Base-by-base conservation (phyloP, 345 rosid genomes). In the Eutrema heterophyllum region DNA sequence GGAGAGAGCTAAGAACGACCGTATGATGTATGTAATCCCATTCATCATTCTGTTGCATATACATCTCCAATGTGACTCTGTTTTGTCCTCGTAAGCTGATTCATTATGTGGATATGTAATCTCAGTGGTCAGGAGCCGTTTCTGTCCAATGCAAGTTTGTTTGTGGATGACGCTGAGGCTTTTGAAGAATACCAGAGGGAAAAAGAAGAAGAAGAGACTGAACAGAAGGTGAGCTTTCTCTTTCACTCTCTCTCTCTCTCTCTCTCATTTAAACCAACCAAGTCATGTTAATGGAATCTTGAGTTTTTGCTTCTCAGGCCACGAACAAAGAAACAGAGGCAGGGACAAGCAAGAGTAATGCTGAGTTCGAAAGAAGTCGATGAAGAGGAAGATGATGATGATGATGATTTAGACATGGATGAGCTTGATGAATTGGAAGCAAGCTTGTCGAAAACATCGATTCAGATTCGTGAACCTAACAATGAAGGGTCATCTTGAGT, bases 161-260 rank as follows among this genome's bases (percentile, higher is more conserved):
- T 95, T 77, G 97, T 95, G 81, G 99, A 92, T 82, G 99, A 92
- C 78, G 89, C 83, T 40, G 99, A 92, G 82, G 97, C 97, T 46
- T 89, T 81, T 70, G 99, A 95, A 71, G 78, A 81, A 68, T 95
- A 95, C 77, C 87, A 87, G 58, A 82, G 97, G 73, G 92, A 88
- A 40, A 91, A 88, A 79, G 89, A 79, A 78, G 82, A 85, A 10
- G 84, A 81, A 78, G 83, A 45, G 70, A 67, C 43, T 65, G 85
- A 80, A 61, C 81, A 85, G 29, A 86, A 73, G 82, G 94, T 85
- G 76, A 30, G 24, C 12, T 51, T 12, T 32, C 79, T 38, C 16
- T n/a, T n/a, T n/a, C n/a, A n/a, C n/a, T n/a, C n/a, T 64, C 36
- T 41, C 35, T 38, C 59, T n/a, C 27, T n/a, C n/a, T n/a, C n/a